Conservation (phyloP, 2,329 filamentous ascomycete species). For the Paraconiothyrium sp. region DNA sequence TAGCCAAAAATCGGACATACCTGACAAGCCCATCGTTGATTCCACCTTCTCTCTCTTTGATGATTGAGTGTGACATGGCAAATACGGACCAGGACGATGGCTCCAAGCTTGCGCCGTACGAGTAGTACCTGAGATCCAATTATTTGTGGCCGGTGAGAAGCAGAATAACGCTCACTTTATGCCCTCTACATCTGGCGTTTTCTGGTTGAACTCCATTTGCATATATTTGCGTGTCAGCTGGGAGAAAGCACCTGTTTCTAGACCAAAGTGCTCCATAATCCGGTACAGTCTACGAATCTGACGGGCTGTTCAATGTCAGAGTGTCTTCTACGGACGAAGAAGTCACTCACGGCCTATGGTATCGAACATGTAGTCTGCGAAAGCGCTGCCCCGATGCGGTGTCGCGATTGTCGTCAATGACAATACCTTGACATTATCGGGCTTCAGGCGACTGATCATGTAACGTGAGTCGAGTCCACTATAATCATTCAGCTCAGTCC, state of each 20-base stretch:
- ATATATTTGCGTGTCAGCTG: conserved; percentile 69
- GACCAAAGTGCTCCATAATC: conserved; percentile 61
- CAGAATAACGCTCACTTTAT: conserved; percentile 53
- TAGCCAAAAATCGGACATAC: conserved; percentile 22
- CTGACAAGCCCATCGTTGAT: conserved; percentile 72
- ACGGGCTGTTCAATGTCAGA: conserved; percentile 41
- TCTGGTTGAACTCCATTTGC: conserved; percentile 66
- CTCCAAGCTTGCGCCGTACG: conserved; percentile 68
- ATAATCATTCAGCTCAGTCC: conserved; percentile 27
- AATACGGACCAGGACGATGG: conserved; percentile 67
- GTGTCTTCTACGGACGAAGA: conserved; percentile 17
- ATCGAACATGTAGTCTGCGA: conserved; percentile 69
- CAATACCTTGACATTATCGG: conserved; percentile 77
- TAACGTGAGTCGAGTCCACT: conserved; percentile 71
- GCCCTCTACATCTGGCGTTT: conserved; percentile 63
- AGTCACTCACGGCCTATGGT: conserved; percentile 63
- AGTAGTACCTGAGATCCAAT: conserved; percentile 59
- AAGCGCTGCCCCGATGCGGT: conserved; percentile 68
- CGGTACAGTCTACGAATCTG: conserved; percentile 65
- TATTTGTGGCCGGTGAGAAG: conserved; percentile 26
- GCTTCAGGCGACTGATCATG: conserved; percentile 68
- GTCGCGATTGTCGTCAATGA: conserved; percentile 71
- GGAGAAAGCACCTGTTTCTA: conserved; percentile 69
- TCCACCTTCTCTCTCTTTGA: conserved; percentile 63
- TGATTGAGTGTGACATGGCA: conserved; percentile 64